Conservation (phyloP, 352 stramenopile species). For the Paralagenidium karlingii region DNA sequence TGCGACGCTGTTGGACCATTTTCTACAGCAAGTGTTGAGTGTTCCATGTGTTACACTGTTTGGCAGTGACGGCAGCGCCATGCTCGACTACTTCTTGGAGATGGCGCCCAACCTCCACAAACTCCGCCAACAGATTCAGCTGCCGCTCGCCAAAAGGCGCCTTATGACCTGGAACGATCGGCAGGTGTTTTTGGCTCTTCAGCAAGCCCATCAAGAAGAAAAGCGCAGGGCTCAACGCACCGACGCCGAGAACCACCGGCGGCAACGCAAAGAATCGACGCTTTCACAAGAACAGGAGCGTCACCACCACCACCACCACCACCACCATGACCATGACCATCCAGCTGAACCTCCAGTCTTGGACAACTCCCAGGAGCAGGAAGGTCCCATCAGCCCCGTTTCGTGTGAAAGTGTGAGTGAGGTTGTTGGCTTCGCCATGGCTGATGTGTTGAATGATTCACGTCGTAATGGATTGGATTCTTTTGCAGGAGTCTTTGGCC, state of each 20-base stretch:
- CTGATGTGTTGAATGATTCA: not conserved
- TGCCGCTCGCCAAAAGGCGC: conserved; percentile 29
- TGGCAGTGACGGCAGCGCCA: conserved; percentile 31
- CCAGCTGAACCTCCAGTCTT: no score
- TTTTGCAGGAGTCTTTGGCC: not conserved
- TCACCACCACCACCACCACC: no score
- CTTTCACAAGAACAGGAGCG: conserved; percentile 1
- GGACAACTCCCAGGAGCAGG: no score
- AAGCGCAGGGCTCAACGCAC: conserved; percentile 3
- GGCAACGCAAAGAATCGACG: conserved; percentile 1
- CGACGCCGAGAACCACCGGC: not conserved
- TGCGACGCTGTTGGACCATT: conserved; percentile 23
- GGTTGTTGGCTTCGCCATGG: not conserved
- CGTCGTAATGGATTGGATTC: not conserved
- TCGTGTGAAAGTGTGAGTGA: not conserved
- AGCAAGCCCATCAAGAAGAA: conserved; percentile 10
- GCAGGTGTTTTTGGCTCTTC: conserved; percentile 21
- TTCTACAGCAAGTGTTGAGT: conserved; percentile 33
- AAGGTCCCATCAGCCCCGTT: no score
- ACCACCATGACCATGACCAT: no score
- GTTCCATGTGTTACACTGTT: conserved; percentile 38
- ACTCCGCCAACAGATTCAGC: no score
- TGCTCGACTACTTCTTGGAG: conserved; percentile 61
- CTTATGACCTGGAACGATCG: conserved; percentile 39
- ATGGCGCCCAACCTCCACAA: conserved; percentile 40